Evolutionary conservation across 108 stramenopile genomes (phyloP).

Genomic region (Poteriospumella lacustris): DNA sequence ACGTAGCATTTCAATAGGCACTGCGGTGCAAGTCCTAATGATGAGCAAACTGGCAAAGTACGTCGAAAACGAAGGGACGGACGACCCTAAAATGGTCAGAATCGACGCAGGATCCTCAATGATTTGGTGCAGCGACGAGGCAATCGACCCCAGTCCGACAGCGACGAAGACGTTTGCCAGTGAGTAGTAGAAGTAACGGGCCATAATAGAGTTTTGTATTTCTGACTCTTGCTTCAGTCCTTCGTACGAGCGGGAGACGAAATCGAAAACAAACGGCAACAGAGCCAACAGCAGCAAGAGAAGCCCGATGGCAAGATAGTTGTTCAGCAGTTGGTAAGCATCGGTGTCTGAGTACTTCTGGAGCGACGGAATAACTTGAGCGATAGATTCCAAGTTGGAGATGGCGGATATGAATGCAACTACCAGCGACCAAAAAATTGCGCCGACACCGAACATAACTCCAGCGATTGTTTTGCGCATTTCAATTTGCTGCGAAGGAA

Average conservation of each 20-base stretch:
- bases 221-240: conserved; percentile 67
- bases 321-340: conserved; percentile 52
- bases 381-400: background rate
- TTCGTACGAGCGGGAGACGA: conserved; percentile 66
- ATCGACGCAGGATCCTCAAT: conserved; percentile 67
- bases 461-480: background rate
- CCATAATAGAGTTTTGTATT: conserved; percentile 70
- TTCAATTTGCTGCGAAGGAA: background rate
- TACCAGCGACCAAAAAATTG: conserved; percentile 23
- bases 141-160: conserved; percentile 72
- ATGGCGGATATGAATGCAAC: conserved; percentile 11
- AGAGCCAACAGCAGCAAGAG: conserved; percentile 66
- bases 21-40: background rate
- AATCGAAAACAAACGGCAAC: conserved; percentile 70
- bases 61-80: conserved; percentile 58
- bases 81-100: conserved; percentile 63
- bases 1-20: conserved; percentile 26
- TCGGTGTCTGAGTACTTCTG: background rate
- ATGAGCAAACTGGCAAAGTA: conserved; percentile 27
- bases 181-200: conserved; percentile 80
- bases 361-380: background rate
- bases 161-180: conserved; percentile 77
- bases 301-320: conserved; percentile 78
- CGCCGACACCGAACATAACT: background rate
- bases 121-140: conserved; percentile 67